A percentile compares a stretch with the other conserved stretches of the same genome.
Evolutionary conservation across 2,329 filamentous ascomycete genomes (phyloP).

Genomic region (Ophiostoma piceae): DNA sequence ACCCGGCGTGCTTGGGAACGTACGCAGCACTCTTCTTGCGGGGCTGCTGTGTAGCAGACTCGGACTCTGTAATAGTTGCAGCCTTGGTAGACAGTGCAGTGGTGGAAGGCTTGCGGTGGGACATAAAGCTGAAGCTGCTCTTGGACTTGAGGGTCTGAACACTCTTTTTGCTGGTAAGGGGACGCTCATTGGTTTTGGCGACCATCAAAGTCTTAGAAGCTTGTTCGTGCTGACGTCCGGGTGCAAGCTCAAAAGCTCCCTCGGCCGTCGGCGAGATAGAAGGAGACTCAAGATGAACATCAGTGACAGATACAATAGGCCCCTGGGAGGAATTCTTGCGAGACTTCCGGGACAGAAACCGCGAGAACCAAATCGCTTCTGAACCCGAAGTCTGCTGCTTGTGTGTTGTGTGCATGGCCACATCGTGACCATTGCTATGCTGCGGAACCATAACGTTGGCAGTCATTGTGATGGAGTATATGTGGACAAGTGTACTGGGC

Average conservation of each 20-base stretch:
- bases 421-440: neutral
- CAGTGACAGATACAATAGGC: neutral
- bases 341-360: slow-evolving; percentile 8
- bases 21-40: slow-evolving; percentile 14
- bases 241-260: neutral
- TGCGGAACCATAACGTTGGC: slow-evolving; percentile 6
- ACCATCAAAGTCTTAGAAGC: neutral
- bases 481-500: neutral
- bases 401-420: neutral
- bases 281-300: neutral
- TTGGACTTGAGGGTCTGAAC: slow-evolving; percentile 1
- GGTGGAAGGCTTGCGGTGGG: neutral
- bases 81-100: neutral
- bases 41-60: neutral
- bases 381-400: neutral
- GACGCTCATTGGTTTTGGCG: neutral
- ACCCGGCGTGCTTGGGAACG: slow-evolving; percentile 24
- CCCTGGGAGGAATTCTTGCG: neutral
- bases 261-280: neutral
- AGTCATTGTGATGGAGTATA: neutral
- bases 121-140: slow-evolving; percentile 12
- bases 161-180: neutral
- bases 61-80: neutral
- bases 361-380: slow-evolving; percentile 14
- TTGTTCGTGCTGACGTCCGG: neutral